Base-by-base conservation (phyloP, 257 asterid species). In the Solanum peruvianum region DNA sequence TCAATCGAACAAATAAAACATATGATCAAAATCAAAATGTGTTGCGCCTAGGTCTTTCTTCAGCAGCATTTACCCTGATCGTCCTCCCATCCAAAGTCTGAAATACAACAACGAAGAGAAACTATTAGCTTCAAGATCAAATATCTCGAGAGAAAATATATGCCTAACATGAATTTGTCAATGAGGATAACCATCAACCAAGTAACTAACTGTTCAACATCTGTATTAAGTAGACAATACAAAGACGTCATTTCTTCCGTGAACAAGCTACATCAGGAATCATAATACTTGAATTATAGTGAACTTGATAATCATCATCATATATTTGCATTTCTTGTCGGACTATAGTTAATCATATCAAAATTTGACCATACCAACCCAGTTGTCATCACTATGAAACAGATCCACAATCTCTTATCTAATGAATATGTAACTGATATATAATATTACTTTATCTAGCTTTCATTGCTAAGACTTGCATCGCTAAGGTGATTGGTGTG, bases 31-130 rank as follows among this genome's bases (percentile, higher is more conserved):
- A 29, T 81, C 69, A 81, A 52, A 91, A 92, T n/a, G 62, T 2
- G 83, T 49, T 71, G 44, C 97, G 97, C 77, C 93, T 88, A 16
- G 98, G 95, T 72, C 92, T 91, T 88, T 91, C 94, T 90, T 93
- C 95, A 0, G 98, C 98, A 89, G 91, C 95, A 89, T 91, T 95
- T 70, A 95, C 98, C 76, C 95, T 92, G 84, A 95, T 92, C 2
- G 95, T 87, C 85, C 98, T 90, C 37, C 98, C 98, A 10, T 93
- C 98, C 91, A 95, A 70, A 91, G 87, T 88, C 98, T 95, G 96
- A 89, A 91, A 82, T 31, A 71, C 83, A 77, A n/a, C 72, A 15
- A 33, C 2, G 23, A 6, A 29, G 69, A 49, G 45, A 31, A 49
- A 27, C 27, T 18, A 45, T 80, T 81, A 81, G 45, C 45, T 31